Base-by-base conservation (phyloP, 1,139 yeast species). In the Protomyces pachydermus region DNA sequence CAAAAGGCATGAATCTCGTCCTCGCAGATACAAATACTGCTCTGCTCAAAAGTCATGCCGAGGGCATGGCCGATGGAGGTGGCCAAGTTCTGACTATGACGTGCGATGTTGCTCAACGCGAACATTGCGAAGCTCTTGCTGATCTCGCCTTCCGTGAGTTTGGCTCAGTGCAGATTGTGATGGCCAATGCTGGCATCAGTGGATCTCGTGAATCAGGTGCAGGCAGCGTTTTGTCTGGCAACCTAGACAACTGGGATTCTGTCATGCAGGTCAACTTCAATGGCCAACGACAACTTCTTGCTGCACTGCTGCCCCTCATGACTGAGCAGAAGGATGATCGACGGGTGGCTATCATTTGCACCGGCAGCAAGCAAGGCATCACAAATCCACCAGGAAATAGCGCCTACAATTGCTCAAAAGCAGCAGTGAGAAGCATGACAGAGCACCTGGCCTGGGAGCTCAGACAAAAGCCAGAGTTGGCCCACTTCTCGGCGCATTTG, bases 301-400 rank as follows among this genome's bases (percentile, higher is more conserved):
- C 70, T 8, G 72, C 71, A 0, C 71, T 71, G 38, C 46, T 68
- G 46, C 71, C 69, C 28, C 48, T 62, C 16, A 56, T 71, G 58
- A 67, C 65, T 38, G 56, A 54, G 23, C 71, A 70, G 55, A 62
- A 64, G 14, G 53, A 54, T 35, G 65, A 67, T 35, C 48, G 48
- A 18, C 25, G 48, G 14, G 54, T 68, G n/a, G 68, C 68, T 34
- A 63, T 71, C 48, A 65, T 71, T 45, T 55, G 71, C 46, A 71
- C 74, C 20, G 73, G 73, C 42, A 71, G 73, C 34, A 72, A 72
- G 67, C 74, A 72, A 65, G 74, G 74, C 32, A 72, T 72, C 67
- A 71, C 74, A 53, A 71, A 71, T 62, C 74, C 74, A 28, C 74
- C 74, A 3, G 74, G 74, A 1, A 72, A 72, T 60, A 72, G 73